phyloP scores from a whole-genome alignment of 192 early-diverging fungal species.

The Gaertneriomyces sp. region DNA sequence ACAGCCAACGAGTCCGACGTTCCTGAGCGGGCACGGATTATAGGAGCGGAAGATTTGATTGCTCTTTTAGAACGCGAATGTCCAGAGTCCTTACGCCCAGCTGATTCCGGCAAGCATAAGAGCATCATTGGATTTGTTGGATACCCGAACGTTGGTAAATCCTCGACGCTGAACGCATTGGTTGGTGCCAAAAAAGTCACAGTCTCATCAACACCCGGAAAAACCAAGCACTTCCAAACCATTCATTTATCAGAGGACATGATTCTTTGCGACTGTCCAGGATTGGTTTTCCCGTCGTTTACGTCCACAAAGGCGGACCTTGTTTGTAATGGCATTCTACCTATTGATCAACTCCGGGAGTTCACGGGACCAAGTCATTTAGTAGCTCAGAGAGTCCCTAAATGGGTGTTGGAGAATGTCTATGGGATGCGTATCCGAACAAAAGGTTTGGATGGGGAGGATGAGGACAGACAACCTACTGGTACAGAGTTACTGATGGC shows the following conservation, averaged over 20 bases:
- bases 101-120: conserved; percentile 30
- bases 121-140: conserved; percentile 94
- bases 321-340: conserved; percentile 97
- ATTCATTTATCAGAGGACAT: conserved; percentile 81
- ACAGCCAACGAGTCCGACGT: conserved; percentile 48
- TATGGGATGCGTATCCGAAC: conserved; percentile 91
- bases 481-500: conserved; percentile 85
- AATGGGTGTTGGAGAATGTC: conserved; percentile 77
- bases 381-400: conserved; percentile 80
- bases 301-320: conserved; percentile 98
- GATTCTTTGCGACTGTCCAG: conserved; percentile 98
- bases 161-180: conserved; percentile 96
- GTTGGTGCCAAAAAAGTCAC: conserved; percentile 91
- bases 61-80: conserved; percentile 56
- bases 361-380: conserved; percentile 81
- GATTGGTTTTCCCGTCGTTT: conserved; percentile 98
- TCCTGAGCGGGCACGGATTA: conserved; percentile 58
- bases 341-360: conserved; percentile 97
- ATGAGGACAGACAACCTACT: conserved; percentile 55
- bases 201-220: conserved; percentile 95
- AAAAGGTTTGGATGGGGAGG: conserved; percentile 56
- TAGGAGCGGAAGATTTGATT: conserved; percentile 66
- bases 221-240: conserved; percentile 99
- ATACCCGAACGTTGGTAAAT: conserved; percentile 99
- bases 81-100: conserved; percentile 42